These are phyloP conservation scores for Ustilago trichophora DNA, from an alignment of 1,284 basidiomycete species.

Conservation along the genomic window DNA sequence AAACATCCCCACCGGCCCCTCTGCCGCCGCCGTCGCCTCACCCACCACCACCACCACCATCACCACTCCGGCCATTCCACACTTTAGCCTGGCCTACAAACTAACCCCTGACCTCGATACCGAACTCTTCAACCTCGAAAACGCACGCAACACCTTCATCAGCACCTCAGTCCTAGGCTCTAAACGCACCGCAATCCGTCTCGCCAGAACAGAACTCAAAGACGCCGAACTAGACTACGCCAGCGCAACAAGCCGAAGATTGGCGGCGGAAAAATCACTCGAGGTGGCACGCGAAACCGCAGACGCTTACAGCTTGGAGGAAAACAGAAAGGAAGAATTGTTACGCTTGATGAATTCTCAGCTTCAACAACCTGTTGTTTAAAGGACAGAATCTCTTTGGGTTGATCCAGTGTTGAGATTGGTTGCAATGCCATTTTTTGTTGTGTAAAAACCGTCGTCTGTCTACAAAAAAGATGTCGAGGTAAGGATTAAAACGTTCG, in stretches of 20 bases:
- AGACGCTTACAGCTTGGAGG: conserved; percentile 38
- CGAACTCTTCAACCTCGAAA: conserved; percentile 24
- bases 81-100: too few relatives aligned
- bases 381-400: too few relatives aligned
- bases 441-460: too few relatives aligned
- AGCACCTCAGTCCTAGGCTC: conserved; percentile 9
- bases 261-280: conserved; percentile 15
- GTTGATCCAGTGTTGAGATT: neutral
- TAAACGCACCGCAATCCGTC: conserved; percentile 1
- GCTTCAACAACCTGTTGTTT: neutral
- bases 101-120: conserved; percentile 34
- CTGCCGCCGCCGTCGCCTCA: too few relatives aligned
- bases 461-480: too few relatives aligned
- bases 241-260: neutral
- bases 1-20: conserved; percentile 7
- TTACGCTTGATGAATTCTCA: conserved; percentile 12
- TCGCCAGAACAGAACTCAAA: neutral
- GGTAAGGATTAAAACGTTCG: too few relatives aligned
- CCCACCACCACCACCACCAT: too few relatives aligned
- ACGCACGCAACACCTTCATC: conserved; percentile 9
- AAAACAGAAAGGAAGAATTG: conserved; percentile 40
- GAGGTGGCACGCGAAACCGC: conserved; percentile 33
- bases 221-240: conserved; percentile 19
- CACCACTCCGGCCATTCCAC: too few relatives aligned
- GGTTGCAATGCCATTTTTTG: too few relatives aligned